Base-by-base conservation (phyloP, 2,329 filamentous ascomycete species). In the Trichoderma cornu-damae region DNA sequence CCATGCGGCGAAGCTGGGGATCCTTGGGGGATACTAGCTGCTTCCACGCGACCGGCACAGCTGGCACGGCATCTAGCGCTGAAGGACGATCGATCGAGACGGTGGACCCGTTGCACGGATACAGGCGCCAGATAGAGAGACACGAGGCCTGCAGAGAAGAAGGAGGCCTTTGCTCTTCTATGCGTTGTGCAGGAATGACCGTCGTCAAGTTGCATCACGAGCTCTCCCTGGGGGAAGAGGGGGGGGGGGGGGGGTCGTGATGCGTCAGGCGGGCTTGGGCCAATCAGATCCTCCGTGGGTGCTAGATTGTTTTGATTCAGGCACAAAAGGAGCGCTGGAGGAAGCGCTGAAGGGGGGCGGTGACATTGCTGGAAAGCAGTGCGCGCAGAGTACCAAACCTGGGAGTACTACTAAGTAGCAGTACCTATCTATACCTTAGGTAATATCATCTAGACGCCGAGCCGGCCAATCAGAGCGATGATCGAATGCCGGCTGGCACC, bases 181-280 rank as follows among this genome's bases (percentile, higher is more conserved):
- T n/a, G n/a, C n/a, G n/a, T 37, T 28, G 11, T 7, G 49, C 37
- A n/a, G 35, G 32, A 26, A 42, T 30, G 37, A 42, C 20, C 35
- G 35, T 14, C 14, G 20, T 37, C 47, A 16, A 44, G 32, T 18
- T 20, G 52, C 32, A 47, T 55, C 52, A 55, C 52, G 52, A 55
- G 52, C 42, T 30, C 28, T 14, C n/a, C n/a, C n/a, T n/a, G n/a
- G n/a, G n/a, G n/a, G n/a, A n/a, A n/a, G n/a, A n/a, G n/a, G n/a
- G n/a, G 3, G 53, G 43, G 32, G 28, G 52, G 42, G 5, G 34
- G 48, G 47, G 40, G 44, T 46, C 48, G 55, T 58, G 57, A 53
- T 58, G 35, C 57, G 48, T 54, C 48, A 58, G 34, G 49, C 49
- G 49, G 48, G 56, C 42, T 18, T n/a, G 14, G 18, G 43, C 49